phyloP scores from a whole-genome alignment of 495 filamentous ascomycete species.

The Tuber borchii region DNA sequence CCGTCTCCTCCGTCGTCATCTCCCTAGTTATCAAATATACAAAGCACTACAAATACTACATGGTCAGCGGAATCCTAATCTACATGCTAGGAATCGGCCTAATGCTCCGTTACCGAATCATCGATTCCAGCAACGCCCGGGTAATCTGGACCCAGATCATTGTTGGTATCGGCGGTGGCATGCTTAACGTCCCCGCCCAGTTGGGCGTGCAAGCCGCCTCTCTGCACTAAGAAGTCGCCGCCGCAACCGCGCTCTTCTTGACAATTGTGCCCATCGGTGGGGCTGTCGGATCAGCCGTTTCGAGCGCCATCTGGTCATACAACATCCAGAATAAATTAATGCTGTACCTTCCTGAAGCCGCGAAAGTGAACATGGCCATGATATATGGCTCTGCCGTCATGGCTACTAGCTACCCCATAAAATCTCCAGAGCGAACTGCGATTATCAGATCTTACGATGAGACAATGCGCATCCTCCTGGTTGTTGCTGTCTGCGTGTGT shows the following conservation, averaged over 20 bases:
- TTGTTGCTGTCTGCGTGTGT: slow-evolving; percentile 50
- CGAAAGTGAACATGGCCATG: slow-evolving; percentile 44
- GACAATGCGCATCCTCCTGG: slow-evolving; percentile 54
- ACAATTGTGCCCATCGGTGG: slow-evolving; percentile 62
- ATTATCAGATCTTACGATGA: slow-evolving; percentile 58
- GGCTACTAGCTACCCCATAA: slow-evolving; percentile 52
- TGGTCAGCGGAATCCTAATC: slow-evolving; percentile 53
- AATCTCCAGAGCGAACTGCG: slow-evolving; percentile 51
- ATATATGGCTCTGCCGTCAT: slow-evolving; percentile 56
- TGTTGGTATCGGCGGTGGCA: slow-evolving; percentile 59
- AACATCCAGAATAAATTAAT: slow-evolving; percentile 54
- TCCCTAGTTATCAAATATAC: slow-evolving; percentile 60
- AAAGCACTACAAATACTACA: slow-evolving; percentile 54
- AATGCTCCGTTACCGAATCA: slow-evolving; percentile 59
- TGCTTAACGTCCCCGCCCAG: slow-evolving; percentile 59
- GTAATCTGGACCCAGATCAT: slow-evolving; percentile 60
- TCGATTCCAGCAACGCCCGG: slow-evolving; percentile 49
- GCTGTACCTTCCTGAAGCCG: slow-evolving; percentile 50
- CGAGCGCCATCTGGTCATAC: slow-evolving; percentile 61
- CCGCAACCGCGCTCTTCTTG: slow-evolving; percentile 61
- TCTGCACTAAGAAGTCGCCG: slow-evolving; percentile 59
- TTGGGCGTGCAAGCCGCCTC: slow-evolving; percentile 61
- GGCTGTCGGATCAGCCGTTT: slow-evolving; percentile 60
- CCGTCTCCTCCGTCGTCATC: slow-evolving; percentile 57
- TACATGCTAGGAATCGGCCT: slow-evolving; percentile 56